These are phyloP conservation scores for Orychophragmus violaceus DNA, from an alignment of 345 rosid genomes.

Conservation along the genomic window DNA sequence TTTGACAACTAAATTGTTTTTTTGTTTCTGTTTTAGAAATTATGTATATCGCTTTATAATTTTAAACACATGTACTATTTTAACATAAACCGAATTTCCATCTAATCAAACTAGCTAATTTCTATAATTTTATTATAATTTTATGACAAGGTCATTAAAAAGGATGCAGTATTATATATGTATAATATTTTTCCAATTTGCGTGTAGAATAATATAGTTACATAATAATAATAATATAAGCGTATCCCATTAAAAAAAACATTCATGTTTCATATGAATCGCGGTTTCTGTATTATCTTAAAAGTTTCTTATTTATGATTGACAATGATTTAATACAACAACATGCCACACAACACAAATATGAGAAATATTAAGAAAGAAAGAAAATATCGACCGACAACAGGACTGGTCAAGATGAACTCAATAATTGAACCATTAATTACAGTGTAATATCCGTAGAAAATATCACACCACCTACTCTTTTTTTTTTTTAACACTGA, in stretches of 20 bases:
- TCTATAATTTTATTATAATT: neutral
- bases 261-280: neutral
- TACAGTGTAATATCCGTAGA: neutral
- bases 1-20: no score
- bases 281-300: neutral
- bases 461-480: conserved; percentile 3
- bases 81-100: no score
- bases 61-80: no score
- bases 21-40: no score
- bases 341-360: neutral
- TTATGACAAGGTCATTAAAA: neutral
- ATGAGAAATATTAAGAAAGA: neutral
- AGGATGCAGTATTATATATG: neutral
- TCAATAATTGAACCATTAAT: conserved; percentile 9
- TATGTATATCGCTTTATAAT: no score
- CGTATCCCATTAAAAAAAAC: neutral
- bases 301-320: neutral
- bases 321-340: neutral
- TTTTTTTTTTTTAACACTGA: no score
- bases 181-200: neutral
- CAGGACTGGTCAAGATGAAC: conserved; percentile 1
- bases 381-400: neutral
- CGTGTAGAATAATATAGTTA: neutral
- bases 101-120: neutral
- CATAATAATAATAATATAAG: neutral